A percentile compares a stretch with the other conserved stretches of the same genome.
Evolutionary conservation across 2,329 filamentous ascomycete genomes (phyloP).

Genomic region (Fusarium caatingaense): DNA sequence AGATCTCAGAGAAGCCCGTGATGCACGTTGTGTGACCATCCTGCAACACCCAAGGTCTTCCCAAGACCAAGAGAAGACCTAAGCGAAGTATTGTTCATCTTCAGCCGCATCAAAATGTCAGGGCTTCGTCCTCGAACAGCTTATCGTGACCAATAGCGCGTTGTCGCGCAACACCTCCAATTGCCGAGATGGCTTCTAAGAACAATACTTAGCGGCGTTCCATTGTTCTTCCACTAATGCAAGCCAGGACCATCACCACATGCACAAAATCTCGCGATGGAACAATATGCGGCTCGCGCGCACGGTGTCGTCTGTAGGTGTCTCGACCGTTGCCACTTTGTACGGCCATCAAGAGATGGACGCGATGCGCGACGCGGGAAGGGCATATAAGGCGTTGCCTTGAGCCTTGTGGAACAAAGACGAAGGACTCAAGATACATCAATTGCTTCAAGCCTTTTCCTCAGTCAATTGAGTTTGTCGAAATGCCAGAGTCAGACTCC

Average conservation of each 20-base stretch:
- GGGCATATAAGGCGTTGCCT: constrained; percentile 13
- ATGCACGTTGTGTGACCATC: background rate
- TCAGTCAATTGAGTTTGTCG: background rate
- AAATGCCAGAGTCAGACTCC: background rate
- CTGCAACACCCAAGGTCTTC: background rate
- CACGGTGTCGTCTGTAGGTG: background rate
- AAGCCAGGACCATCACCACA: background rate
- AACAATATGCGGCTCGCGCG: background rate
- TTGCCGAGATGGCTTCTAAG: background rate
- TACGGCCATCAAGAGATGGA: background rate
- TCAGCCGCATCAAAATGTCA: background rate
- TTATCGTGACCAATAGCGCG: background rate
- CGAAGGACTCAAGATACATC: background rate
- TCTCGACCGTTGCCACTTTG: background rate
- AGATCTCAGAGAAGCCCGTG: background rate
- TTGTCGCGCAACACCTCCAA: background rate
- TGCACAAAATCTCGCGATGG: background rate
- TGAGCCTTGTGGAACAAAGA: background rate
- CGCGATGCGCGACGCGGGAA: background rate
- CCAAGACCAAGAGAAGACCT: background rate
- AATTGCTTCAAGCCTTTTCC: background rate
- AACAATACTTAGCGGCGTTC: constrained; percentile 25
- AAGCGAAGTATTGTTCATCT: background rate
- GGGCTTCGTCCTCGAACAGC: background rate
- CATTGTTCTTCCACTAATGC: constrained; percentile 21